A percentile compares a stretch with the other conserved stretches of the same genome.
phyloP scores from a whole-genome alignment of 345 rosid genomes.

The Microthlaspi erraticum region DNA sequence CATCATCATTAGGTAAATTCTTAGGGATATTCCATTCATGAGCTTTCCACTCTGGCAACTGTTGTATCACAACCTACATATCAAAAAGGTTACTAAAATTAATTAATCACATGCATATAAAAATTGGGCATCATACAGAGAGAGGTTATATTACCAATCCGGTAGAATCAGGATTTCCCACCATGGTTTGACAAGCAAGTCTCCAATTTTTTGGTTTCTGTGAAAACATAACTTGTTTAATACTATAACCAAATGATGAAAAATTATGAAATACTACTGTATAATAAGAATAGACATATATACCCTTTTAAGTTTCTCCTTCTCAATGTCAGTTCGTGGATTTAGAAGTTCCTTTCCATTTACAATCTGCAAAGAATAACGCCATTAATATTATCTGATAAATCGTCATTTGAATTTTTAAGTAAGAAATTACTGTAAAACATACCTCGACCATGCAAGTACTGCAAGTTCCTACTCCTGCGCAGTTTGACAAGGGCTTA shows the following conservation, averaged over 20 bases:
- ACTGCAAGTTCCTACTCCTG: slow-evolving; percentile 90
- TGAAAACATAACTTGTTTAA: slow-evolving; percentile 10
- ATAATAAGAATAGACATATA: background rate
- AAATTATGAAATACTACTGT: background rate
- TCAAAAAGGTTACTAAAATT: background rate
- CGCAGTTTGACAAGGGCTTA: slow-evolving; percentile 76
- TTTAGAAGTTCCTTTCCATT: slow-evolving; percentile 80
- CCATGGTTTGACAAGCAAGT: slow-evolving; percentile 89
- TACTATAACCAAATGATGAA: background rate
- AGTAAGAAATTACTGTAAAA: background rate
- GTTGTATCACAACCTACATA: slow-evolving; percentile 71
- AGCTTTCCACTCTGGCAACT: slow-evolving; percentile 92
- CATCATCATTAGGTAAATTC: slow-evolving; percentile 40
- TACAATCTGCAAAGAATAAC: slow-evolving; percentile 54
- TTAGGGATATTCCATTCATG: slow-evolving; percentile 80
- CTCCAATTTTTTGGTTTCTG: slow-evolving; percentile 91
- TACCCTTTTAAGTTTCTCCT: slow-evolving; percentile 76
- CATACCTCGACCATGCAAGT: slow-evolving; percentile 90
- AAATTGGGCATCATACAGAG: background rate
- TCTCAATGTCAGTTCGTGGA: slow-evolving; percentile 81
- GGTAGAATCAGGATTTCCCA: slow-evolving; percentile 72
- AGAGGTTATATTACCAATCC: slow-evolving; percentile 61
- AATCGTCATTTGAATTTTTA: background rate
- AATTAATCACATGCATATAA: slow-evolving; percentile 10
- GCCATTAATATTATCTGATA: background rate